These are phyloP conservation scores for Kuraishia ogatae DNA, from an alignment of 805 yeast species.

Conservation along the genomic window DNA sequence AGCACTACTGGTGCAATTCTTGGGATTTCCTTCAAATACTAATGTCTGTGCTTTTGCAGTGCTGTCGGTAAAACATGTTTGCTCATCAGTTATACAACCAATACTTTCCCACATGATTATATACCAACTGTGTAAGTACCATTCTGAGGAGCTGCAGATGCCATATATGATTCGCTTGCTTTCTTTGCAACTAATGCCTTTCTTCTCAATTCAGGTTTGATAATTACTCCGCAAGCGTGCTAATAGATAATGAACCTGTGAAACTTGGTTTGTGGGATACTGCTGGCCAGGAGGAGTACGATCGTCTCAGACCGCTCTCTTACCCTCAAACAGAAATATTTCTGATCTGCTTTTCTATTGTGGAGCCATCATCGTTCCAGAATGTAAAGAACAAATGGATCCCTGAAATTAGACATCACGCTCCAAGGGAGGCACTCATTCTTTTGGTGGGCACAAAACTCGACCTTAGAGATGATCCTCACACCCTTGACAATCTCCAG, in stretches of 20 bases:
- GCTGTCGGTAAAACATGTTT: conserved; percentile 93
- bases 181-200: not conserved
- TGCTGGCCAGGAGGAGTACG: conserved; percentile 92
- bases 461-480: conserved; percentile 78
- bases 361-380: conserved; percentile 70
- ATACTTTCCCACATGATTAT: conserved; percentile 88
- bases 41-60: conserved; percentile 17
- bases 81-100: conserved; percentile 82
- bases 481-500: conserved; percentile 58
- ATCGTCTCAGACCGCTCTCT: conserved; percentile 78
- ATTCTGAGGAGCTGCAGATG: not conserved
- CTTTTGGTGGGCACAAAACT: conserved; percentile 82
- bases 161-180: not conserved
- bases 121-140: conserved; percentile 70
- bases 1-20: too few species aligned
- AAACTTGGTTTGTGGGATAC: conserved; percentile 93
- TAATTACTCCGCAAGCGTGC: conserved; percentile 79
- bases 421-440: conserved; percentile 61
- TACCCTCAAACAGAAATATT: conserved; percentile 92
- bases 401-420: conserved; percentile 82
- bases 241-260: conserved; percentile 74
- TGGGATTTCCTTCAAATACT: not conserved
- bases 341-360: conserved; percentile 76
- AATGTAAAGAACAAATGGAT: conserved; percentile 78
- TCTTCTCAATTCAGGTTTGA: conserved; percentile 40